phyloP scores from a whole-genome alignment of 345 rosid species.

The Eucalyptus albens region DNA sequence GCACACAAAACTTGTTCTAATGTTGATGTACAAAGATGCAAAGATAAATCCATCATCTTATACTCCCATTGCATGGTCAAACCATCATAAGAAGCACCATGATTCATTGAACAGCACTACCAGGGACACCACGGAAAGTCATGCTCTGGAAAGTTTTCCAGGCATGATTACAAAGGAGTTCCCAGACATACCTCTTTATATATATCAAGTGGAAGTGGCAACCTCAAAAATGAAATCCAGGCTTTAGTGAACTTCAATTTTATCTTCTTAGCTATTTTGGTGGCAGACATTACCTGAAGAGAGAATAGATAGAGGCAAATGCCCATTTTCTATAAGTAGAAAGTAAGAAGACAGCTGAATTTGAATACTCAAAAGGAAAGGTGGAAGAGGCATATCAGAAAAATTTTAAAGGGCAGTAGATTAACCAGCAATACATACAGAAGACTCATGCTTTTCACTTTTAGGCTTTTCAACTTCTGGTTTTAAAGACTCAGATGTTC shows the following conservation, averaged over 20 bases:
- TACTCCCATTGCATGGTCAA: not conserved
- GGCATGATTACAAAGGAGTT: not conserved
- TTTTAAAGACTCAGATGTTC: conserved; percentile 1
- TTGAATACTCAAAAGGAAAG: not conserved
- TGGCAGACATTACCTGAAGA: conserved; percentile 44
- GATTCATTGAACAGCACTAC: not conserved
- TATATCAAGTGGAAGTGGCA: conserved; percentile 72
- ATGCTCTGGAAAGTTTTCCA: not conserved
- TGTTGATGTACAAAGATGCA: not conserved
- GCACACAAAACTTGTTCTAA: not conserved
- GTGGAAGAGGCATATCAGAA: not conserved
- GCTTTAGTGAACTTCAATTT: conserved; percentile 84
- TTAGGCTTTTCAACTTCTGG: conserved; percentile 13
- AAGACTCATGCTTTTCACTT: not conserved
- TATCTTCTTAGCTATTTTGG: conserved; percentile 57
- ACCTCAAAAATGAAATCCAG: conserved; percentile 85
- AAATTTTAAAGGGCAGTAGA: not conserved
- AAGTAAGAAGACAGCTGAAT: not conserved
- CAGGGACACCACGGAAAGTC: not conserved
- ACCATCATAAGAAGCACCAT: not conserved
- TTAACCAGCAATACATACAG: not conserved
- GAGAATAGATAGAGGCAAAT: not conserved
- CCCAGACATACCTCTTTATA: conserved; percentile 66
- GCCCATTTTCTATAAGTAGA: not conserved
- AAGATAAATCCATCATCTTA: not conserved